phyloP scores from a whole-genome alignment of 805 yeast species.

The Metschnikowia koreensis region DNA sequence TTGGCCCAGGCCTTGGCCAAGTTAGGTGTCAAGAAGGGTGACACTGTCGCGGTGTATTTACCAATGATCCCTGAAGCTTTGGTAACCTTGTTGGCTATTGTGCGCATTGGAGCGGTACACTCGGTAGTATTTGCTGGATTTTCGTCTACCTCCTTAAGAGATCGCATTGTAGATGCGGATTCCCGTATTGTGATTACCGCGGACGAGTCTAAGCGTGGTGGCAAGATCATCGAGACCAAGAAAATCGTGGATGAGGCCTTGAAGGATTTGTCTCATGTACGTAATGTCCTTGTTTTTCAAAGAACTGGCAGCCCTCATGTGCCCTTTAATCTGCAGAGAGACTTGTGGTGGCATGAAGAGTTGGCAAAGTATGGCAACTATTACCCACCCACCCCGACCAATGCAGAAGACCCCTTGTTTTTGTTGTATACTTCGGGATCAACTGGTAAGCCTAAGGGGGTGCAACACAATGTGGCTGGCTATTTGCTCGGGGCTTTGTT shows the following conservation, averaged over 20 bases:
- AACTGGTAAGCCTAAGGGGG: conserved; percentile 98
- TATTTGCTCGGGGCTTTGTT: conserved; percentile 88
- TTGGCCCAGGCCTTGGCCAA: conserved; percentile 79
- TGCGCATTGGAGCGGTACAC: conserved; percentile 92
- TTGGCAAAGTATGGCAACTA: conserved; percentile 76
- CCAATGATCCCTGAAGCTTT: conserved; percentile 99
- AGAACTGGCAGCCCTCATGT: conserved; percentile 79
- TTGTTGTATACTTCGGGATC: conserved; percentile 96
- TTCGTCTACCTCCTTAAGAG: conserved; percentile 87
- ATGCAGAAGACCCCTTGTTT: conserved; percentile 93
- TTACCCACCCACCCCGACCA: conserved; percentile 82
- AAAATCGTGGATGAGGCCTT: conserved; percentile 95
- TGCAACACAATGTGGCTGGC: conserved; percentile 93
- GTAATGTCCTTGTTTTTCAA: conserved; percentile 81
- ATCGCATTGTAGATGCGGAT: conserved; percentile 85
- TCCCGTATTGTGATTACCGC: conserved; percentile 87
- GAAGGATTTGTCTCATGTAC: conserved; percentile 67
- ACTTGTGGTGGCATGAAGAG: conserved; percentile 95
- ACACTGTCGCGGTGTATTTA: conserved; percentile 91
- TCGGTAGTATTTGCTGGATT: conserved; percentile 97
- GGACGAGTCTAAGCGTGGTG: conserved; percentile 95
- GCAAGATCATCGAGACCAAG: conserved; percentile 87
- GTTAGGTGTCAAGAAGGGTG: conserved; percentile 92
- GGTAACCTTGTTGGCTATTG: conserved; percentile 89
- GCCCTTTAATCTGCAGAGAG: conserved; percentile 76